phyloP scores from a whole-genome alignment of 768 basidiomycete genomes.

The Suillus variegatus region DNA sequence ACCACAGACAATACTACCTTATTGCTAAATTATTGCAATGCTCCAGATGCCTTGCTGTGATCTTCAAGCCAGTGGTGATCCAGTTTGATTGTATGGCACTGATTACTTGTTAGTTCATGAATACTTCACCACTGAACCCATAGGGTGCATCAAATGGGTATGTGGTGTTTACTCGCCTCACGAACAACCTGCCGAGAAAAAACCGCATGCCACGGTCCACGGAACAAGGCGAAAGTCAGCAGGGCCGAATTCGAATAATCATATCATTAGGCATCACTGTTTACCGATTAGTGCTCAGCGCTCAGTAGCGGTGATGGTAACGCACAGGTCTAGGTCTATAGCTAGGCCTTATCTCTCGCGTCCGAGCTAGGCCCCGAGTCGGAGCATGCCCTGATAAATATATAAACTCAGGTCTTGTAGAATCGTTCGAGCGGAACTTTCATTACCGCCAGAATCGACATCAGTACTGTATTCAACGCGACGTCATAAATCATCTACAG shows the following conservation, averaged over 20 bases:
- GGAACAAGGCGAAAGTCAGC: too few species aligned
- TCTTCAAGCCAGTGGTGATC: not conserved
- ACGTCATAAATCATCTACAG: too few species aligned
- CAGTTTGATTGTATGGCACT: not conserved
- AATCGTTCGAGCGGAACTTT: not conserved
- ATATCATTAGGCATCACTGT: too few species aligned
- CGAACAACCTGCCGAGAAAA: too few species aligned
- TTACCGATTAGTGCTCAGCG: too few species aligned
- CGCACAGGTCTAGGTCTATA: too few species aligned
- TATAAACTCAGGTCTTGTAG: not conserved
- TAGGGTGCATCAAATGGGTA: too few species aligned
- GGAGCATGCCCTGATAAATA: not conserved
- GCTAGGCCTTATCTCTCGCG: too few species aligned
- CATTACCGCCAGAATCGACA: not conserved
- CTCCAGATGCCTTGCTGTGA: not conserved
- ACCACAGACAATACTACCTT: slow-evolving; percentile 11
- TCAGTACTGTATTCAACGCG: not conserved
- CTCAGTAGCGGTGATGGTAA: too few species aligned
- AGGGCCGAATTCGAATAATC: too few species aligned
- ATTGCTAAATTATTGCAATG: slow-evolving; percentile 10
- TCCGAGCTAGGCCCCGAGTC: not conserved
- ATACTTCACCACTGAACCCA: not conserved
- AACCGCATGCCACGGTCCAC: too few species aligned
- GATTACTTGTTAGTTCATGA: not conserved
- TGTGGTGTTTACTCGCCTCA: too few species aligned